Base-by-base conservation (phyloP, 2,329 filamentous ascomycete genomes). In the Gaeumannomyces sp. region DNA sequence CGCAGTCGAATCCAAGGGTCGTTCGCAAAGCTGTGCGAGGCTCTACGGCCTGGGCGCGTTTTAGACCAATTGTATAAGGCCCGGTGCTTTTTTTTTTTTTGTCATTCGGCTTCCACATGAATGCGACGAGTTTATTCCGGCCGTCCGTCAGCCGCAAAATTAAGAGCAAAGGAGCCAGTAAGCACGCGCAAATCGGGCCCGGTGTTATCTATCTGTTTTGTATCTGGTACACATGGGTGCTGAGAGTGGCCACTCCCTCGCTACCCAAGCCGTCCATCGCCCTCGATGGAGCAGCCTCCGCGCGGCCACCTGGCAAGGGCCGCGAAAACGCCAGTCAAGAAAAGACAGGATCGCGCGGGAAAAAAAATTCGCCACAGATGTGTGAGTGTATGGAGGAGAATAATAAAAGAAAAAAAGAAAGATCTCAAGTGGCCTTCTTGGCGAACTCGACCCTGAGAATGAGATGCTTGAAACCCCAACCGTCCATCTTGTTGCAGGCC, bases 401-500 rank as follows among this genome's bases (percentile, higher is more conserved):
- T 4, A 3, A 57, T 19, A 25, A 59, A 1, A 22, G 45, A 35
- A 27, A 27, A 61, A 50, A 25, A 31, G 14, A 38, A 7, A 50
- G 16, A 11, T 3, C 33, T 62, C 59, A 80, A 65, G 74, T 73
- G 22, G 85, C 83, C 81, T 89, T 89, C 83, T 94, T 95, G 70
- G 91, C 91, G 79, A 95, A 95, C 81, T 95, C 91, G 70, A 95
- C 91, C 76, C 90, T 85, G 73, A 95, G 79, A 76, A 95, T 95
- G 73, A 95, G 83, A 81, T 95, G 91, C 78, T 91, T 90, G 82
- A 92, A 94, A 80, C 91, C 91, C 72, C 85, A 97, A 73, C 95
- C 95, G 79, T 99, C 95, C 92, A 99, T 94, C 86, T 97, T 97
- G 81, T 90, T 89, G 81, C 92, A 96, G 57, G 95, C 95, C 81